A percentile compares a stretch with the other conserved stretches of the same genome.
phyloP scores from a whole-genome alignment of 305 asterid genomes.

The Ilex paraguariensis region DNA sequence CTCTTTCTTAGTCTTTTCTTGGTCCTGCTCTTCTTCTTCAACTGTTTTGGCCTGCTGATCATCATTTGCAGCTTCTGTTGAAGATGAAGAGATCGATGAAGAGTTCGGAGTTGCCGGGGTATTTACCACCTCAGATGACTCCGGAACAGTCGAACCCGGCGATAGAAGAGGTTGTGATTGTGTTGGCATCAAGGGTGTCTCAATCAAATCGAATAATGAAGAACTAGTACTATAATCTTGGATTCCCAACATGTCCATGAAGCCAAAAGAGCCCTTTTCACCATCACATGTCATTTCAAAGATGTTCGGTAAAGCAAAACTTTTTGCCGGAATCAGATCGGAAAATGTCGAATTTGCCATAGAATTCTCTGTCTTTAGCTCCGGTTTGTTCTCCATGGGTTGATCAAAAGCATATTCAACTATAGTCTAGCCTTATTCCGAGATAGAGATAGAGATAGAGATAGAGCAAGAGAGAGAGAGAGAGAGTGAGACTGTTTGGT shows the following conservation, averaged over 20 bases:
- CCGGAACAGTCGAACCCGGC: slow-evolving; percentile 19
- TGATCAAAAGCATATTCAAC: slow-evolving; percentile 34
- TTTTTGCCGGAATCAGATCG: slow-evolving; percentile 39
- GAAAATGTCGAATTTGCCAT: slow-evolving; percentile 21
- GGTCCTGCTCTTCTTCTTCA: slow-evolving; percentile 33
- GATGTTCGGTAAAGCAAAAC: slow-evolving; percentile 5
- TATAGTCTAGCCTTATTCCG: not conserved
- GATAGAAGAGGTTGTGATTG: slow-evolving; percentile 15
- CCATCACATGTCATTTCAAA: not conserved
- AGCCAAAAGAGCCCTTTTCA: slow-evolving; percentile 20
- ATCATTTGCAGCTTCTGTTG: slow-evolving; percentile 48
- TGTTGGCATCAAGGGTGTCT: slow-evolving; percentile 6
- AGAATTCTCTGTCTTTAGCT: slow-evolving; percentile 6
- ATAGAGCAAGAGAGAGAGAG: slow-evolving; percentile 15
- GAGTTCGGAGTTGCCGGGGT: slow-evolving; percentile 67
- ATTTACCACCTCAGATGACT: slow-evolving; percentile 41
- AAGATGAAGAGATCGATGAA: slow-evolving; percentile 62
- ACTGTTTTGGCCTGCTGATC: slow-evolving; percentile 24
- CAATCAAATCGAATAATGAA: slow-evolving; percentile 47
- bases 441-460: not conserved
- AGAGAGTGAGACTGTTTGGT: slow-evolving; percentile 6
- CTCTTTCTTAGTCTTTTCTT: slow-evolving; percentile 45
- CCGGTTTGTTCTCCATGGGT: slow-evolving; percentile 12
- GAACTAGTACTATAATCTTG: slow-evolving; percentile 32
- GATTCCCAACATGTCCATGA: slow-evolving; percentile 36